phyloP scores from a whole-genome alignment of 805 yeast species.

The Suhomyces sp. region DNA sequence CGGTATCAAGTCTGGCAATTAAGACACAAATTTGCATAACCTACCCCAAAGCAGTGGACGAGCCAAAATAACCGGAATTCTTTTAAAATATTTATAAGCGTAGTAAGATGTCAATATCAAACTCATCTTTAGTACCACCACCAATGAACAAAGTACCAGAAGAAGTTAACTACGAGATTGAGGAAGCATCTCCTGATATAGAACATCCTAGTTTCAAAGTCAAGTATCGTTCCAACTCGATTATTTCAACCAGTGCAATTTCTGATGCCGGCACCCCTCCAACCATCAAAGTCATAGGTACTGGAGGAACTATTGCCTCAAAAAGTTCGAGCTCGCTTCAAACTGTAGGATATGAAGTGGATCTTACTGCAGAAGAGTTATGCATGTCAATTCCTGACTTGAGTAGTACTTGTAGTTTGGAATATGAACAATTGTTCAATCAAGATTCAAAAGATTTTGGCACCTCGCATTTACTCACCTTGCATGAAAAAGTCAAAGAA shows the following conservation, averaged over 20 bases:
- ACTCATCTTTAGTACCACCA: not conserved
- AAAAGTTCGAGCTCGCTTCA: constrained; percentile 46
- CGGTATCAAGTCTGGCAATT: not conserved
- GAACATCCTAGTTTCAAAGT: constrained; percentile 35
- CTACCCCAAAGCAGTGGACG: not conserved
- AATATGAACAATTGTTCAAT: constrained; percentile 61
- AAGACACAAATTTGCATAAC: not conserved
- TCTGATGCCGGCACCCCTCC: constrained; percentile 25
- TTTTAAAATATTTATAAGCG: not conserved
- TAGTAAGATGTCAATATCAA: not conserved
- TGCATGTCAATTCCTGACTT: constrained; percentile 56
- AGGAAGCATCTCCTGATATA: constrained; percentile 20
- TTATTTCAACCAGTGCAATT: constrained; percentile 13
- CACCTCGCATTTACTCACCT: constrained; percentile 41
- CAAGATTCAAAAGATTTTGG: constrained; percentile 60
- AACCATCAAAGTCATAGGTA: constrained; percentile 48
- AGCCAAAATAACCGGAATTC: not conserved
- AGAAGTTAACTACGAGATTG: constrained; percentile 14
- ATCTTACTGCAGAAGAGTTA: constrained; percentile 50
- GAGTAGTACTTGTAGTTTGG: constrained; percentile 50
- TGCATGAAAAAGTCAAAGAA: constrained; percentile 46
- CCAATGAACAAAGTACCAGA: not conserved
- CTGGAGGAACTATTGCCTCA: constrained; percentile 62
- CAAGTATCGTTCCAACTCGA: constrained; percentile 34
- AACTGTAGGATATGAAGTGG: constrained; percentile 55